Conservation (phyloP, 805 yeast species). For the Starmerella lactis-condensi region DNA sequence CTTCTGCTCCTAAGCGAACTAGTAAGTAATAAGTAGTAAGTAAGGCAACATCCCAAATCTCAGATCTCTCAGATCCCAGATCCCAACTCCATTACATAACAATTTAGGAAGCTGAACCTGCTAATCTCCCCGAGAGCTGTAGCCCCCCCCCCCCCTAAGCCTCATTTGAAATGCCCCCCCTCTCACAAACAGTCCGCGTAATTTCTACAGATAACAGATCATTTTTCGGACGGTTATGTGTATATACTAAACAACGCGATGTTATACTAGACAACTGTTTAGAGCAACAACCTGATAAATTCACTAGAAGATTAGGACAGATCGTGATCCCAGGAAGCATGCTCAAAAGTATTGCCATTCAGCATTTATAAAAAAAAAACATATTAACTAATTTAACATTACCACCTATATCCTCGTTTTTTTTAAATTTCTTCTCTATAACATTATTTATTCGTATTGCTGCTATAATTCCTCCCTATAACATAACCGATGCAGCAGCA, state of each 20-base stretch:
- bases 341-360: slow-evolving; percentile 15
- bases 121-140: too few relatives aligned
- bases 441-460: not conserved
- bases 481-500: too few relatives aligned
- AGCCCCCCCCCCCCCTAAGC: too few relatives aligned
- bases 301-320: slow-evolving; percentile 20
- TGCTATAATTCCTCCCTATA: not conserved
- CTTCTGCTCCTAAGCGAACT: too few relatives aligned
- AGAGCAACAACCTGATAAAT: slow-evolving; percentile 19
- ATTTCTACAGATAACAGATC: slow-evolving; percentile 20
- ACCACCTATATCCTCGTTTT: not conserved
- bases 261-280: slow-evolving; percentile 20
- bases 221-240: slow-evolving; percentile 20
- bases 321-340: slow-evolving; percentile 21
- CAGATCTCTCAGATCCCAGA: too few relatives aligned
- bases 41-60: too few relatives aligned
- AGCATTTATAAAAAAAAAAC: slow-evolving; percentile 8
- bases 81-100: too few relatives aligned
- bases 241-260: slow-evolving; percentile 20
- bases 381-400: not conserved
- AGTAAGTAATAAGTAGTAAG: too few relatives aligned
- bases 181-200: slow-evolving; percentile 18
- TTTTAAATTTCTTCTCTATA: not conserved
- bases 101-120: too few relatives aligned
- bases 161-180: slow-evolving; percentile 6